phyloP scores from a whole-genome alignment of 2,329 filamentous ascomycete species.

The Fusarium virguliforme region DNA sequence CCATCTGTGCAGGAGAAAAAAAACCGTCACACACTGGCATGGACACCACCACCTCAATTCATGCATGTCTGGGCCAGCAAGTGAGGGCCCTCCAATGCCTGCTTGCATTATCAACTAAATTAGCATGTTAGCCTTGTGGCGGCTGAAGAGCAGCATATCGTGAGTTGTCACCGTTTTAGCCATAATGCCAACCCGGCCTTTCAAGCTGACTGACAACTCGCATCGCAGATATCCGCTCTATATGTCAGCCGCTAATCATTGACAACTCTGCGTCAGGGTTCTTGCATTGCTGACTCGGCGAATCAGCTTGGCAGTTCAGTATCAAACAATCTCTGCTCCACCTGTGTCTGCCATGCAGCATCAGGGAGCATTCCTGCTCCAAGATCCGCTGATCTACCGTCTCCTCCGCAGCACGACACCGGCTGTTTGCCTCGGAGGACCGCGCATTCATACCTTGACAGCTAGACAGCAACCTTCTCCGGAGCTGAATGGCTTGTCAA shows the following conservation, averaged over 20 bases:
- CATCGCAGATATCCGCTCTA: constrained; percentile 19
- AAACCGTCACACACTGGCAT: constrained; percentile 18
- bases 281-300: constrained; percentile 13
- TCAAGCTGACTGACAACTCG: constrained; percentile 6
- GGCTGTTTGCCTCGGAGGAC: not conserved
- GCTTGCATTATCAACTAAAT: constrained; percentile 10
- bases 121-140: not conserved
- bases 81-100: constrained; percentile 1
- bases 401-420: constrained; percentile 15
- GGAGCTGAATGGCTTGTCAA: constrained; percentile 10
- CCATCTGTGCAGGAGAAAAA: constrained; percentile 3
- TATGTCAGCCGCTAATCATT: constrained; percentile 15
- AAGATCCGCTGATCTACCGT: constrained; percentile 12
- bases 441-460: constrained; percentile 4
- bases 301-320: constrained; percentile 26
- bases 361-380: constrained; percentile 20
- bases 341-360: constrained; percentile 1
- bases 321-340: constrained; percentile 7
- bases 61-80: constrained; percentile 21
- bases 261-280: constrained; percentile 21
- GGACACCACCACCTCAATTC: constrained; percentile 11
- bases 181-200: constrained; percentile 3
- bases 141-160: constrained; percentile 9
- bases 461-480: not conserved
- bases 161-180: constrained; percentile 15